phyloP scores from a whole-genome alignment of 1,284 basidiomycete species.

The Pascua sp. region DNA sequence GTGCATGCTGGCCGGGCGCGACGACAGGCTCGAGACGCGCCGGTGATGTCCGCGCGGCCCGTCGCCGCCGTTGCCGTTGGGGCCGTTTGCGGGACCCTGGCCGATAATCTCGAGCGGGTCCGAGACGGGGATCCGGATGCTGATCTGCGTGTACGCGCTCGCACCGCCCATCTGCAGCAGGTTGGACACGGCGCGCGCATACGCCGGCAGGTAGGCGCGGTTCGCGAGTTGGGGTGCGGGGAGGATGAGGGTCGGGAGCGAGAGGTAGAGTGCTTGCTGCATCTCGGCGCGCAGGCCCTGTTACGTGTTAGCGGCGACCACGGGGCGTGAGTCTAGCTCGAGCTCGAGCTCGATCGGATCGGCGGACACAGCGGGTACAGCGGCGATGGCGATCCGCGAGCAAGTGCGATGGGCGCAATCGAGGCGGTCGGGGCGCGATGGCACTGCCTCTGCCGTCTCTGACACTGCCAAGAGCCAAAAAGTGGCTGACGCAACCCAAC shows the following conservation, averaged over 20 bases:
- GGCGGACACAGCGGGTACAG: not conserved
- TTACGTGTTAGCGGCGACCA: not conserved
- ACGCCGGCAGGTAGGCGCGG: slow-evolving; percentile 78
- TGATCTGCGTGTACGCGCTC: slow-evolving; percentile 62
- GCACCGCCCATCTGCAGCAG: slow-evolving; percentile 61
- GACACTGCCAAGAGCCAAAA: no score
- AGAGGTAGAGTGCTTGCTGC: slow-evolving; percentile 87
- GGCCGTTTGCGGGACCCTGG: slow-evolving; percentile 28
- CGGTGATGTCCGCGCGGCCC: slow-evolving; percentile 29
- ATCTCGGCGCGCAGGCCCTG: slow-evolving; percentile 92
- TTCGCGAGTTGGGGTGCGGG: slow-evolving; percentile 75
- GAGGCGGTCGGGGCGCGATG: not conserved
- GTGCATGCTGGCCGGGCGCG: slow-evolving; percentile 36
- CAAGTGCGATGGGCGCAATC: not conserved
- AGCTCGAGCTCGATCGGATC: no score
- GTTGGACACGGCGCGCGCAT: slow-evolving; percentile 81
- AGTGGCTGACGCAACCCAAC: no score
- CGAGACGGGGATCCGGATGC: slow-evolving; percentile 79
- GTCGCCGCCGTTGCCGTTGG: slow-evolving; percentile 1
- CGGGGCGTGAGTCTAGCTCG: not conserved
- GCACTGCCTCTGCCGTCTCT: no score
- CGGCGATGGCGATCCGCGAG: not conserved
- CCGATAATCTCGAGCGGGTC: slow-evolving; percentile 51
- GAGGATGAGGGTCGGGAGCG: slow-evolving; percentile 76
- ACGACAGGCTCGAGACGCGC: slow-evolving; percentile 40